A percentile compares a stretch with the other conserved stretches of the same genome.
Evolutionary conservation across 768 basidiomycete genomes (phyloP).

Genomic region (Russula brevipes): DNA sequence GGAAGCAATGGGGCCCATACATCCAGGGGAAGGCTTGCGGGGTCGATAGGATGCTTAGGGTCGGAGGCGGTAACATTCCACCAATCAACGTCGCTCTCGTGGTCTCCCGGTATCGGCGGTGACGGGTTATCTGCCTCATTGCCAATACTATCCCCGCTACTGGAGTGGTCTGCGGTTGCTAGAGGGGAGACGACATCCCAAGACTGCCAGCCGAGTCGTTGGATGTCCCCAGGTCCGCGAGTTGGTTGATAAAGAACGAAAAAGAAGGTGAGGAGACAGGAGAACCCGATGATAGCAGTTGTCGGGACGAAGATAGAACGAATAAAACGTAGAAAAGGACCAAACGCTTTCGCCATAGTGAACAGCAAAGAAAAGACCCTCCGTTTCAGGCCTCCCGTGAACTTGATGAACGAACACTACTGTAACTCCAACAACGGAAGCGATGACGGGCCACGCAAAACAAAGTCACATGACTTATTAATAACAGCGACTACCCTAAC

Average conservation of each 20-base stretch:
- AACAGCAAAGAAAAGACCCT: too few species aligned
- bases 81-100: conserved; percentile 60
- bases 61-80: conserved; percentile 52
- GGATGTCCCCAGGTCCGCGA: conserved; percentile 61
- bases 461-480: too few species aligned
- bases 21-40: conserved; percentile 71
- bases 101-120: conserved; percentile 12
- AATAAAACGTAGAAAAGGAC: conserved; percentile 44
- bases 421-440: too few species aligned
- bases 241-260: conserved; percentile 80
- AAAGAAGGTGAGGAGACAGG: conserved; percentile 65
- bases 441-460: too few species aligned
- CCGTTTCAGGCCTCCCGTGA: too few species aligned
- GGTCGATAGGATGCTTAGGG: conserved; percentile 38
- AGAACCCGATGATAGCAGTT: conserved; percentile 59
- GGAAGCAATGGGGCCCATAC: conserved; percentile 72
- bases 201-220: conserved; percentile 83
- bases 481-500: too few species aligned
- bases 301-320: conserved; percentile 55
- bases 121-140: neutral
- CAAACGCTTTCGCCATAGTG: conserved; percentile 30
- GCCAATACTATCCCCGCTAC: conserved; percentile 26
- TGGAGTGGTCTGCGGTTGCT: conserved; percentile 11
- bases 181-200: conserved; percentile 63
- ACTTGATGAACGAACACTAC: too few species aligned